phyloP scores from a whole-genome alignment of 2,329 filamentous ascomycete genomes.

The Claviceps sp. region DNA sequence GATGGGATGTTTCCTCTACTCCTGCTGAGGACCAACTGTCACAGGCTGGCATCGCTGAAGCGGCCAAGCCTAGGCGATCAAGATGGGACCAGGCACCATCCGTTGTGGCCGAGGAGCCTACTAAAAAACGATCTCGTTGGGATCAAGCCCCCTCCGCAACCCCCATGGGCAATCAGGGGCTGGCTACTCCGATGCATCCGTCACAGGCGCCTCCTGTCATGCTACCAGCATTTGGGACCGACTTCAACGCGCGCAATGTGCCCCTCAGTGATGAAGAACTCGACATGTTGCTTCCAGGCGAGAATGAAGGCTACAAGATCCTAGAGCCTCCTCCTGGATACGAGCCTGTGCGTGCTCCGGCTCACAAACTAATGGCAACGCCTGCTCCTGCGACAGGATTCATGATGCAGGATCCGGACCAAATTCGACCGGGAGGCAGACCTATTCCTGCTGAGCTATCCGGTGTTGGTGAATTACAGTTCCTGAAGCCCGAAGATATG shows the following conservation, averaged over 20 bases:
- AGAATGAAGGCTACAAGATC: conserved; percentile 84
- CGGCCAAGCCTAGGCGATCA: conserved; percentile 58
- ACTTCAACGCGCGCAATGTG: conserved; percentile 60
- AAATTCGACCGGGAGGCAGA: conserved; percentile 68
- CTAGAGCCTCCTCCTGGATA: conserved; percentile 86
- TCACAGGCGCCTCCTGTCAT: conserved; percentile 37
- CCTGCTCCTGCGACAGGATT: conserved; percentile 71
- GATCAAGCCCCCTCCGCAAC: conserved; percentile 78
- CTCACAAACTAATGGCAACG: conserved; percentile 62
- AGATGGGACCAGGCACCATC: conserved; percentile 78
- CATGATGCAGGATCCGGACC: conserved; percentile 94
- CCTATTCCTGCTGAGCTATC: conserved; percentile 91
- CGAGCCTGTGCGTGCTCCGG: conserved; percentile 63
- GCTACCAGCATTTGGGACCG: conserved; percentile 62
- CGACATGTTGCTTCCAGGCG: conserved; percentile 75
- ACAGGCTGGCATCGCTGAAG: conserved; percentile 33
- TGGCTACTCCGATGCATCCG: conserved; percentile 65
- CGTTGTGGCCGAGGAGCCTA: conserved; percentile 39
- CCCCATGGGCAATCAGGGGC: conserved; percentile 57
- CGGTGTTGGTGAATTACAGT: conserved; percentile 88
- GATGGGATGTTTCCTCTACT: conserved; percentile 73
- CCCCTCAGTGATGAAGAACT: conserved; percentile 88
- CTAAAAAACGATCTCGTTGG: conserved; percentile 77
- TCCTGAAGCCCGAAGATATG: conserved; percentile 98
- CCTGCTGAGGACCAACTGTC: conserved; percentile 37